Percentiles rank a stretch among this genome's conserved stretches.
These are phyloP conservation scores for Huntiella moniliformis DNA, from an alignment of 2,329 filamentous ascomycete genomes.

Conservation along the genomic window DNA sequence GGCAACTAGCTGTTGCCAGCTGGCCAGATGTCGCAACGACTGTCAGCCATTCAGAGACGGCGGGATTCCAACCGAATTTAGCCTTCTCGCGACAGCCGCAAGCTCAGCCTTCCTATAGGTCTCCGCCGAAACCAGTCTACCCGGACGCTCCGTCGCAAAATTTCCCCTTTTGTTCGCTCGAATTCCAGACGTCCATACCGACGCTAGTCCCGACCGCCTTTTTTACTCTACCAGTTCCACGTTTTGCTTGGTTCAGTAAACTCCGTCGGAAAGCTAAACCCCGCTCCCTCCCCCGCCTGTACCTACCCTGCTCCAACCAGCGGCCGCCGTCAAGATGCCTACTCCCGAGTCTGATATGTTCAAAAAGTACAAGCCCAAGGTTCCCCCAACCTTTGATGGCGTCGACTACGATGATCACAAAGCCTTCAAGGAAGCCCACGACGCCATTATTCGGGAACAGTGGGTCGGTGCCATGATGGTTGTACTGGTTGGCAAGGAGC, in stretches of 20 bases:
- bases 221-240: too few relatives aligned
- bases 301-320: neutral
- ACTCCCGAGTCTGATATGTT: conserved; percentile 69
- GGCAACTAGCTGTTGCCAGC: too few relatives aligned
- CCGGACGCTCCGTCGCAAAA: too few relatives aligned
- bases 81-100: too few relatives aligned
- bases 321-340: conserved; percentile 37
- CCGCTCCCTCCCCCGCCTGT: neutral
- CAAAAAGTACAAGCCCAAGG: conserved; percentile 66
- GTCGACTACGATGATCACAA: conserved; percentile 74
- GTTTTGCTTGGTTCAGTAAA: neutral
- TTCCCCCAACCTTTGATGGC: conserved; percentile 67
- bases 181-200: too few relatives aligned
- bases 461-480: conserved; percentile 87
- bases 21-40: too few relatives aligned
- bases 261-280: neutral
- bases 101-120: too few relatives aligned
- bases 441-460: conserved; percentile 67
- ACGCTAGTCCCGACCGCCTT: too few relatives aligned
- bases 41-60: too few relatives aligned
- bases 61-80: too few relatives aligned
- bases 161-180: too few relatives aligned
- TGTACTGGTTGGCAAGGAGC: conserved; percentile 59
- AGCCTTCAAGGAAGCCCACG: conserved; percentile 64
- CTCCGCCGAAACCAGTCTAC: too few relatives aligned